Evolutionary conservation across 164 flowering plant species (phyloP).

Genomic region (Piper longum): DNA sequence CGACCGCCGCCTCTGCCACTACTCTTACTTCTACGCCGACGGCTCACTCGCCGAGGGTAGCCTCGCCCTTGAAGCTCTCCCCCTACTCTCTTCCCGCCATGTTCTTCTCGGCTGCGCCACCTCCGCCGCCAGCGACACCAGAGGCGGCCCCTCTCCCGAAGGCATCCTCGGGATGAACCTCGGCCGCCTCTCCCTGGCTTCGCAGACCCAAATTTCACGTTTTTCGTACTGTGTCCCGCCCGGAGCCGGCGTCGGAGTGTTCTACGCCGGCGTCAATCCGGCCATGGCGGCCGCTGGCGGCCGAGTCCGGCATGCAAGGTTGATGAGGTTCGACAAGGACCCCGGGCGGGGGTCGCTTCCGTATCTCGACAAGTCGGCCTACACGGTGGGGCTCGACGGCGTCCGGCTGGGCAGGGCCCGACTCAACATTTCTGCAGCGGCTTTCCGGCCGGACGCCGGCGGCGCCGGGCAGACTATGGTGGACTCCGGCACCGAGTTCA

Average conservation of each 20-base stretch:
- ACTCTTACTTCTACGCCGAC: slow-evolving; percentile 79
- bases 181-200: slow-evolving; percentile 54
- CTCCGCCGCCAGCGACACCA: slow-evolving; percentile 27
- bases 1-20: slow-evolving; percentile 60
- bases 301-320: slow-evolving; percentile 23
- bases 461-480: slow-evolving; percentile 74
- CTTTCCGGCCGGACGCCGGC: slow-evolving; percentile 38
- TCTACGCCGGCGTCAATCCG: slow-evolving; percentile 56
- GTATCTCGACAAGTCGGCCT: slow-evolving; percentile 50
- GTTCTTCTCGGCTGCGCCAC: slow-evolving; percentile 53
- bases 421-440: slow-evolving; percentile 31
- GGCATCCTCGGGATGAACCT: slow-evolving; percentile 80
- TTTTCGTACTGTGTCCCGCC: slow-evolving; percentile 67
- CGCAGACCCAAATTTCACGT: slow-evolving; percentile 38
- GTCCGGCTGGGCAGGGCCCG: slow-evolving; percentile 33
- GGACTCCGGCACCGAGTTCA: slow-evolving; percentile 69
- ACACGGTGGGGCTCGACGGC: slow-evolving; percentile 43
- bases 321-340: slow-evolving; percentile 22
- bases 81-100: slow-evolving; percentile 41
- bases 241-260: slow-evolving; percentile 26
- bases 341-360: slow-evolving; percentile 26
- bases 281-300: slow-evolving; percentile 26
- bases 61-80: slow-evolving; percentile 51
- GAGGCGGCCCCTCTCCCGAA: slow-evolving; percentile 25
- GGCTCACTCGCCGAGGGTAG: slow-evolving; percentile 73